Evolutionary conservation across 306 rosid genomes (phyloP).

Genomic region (Vigna mungo): DNA sequence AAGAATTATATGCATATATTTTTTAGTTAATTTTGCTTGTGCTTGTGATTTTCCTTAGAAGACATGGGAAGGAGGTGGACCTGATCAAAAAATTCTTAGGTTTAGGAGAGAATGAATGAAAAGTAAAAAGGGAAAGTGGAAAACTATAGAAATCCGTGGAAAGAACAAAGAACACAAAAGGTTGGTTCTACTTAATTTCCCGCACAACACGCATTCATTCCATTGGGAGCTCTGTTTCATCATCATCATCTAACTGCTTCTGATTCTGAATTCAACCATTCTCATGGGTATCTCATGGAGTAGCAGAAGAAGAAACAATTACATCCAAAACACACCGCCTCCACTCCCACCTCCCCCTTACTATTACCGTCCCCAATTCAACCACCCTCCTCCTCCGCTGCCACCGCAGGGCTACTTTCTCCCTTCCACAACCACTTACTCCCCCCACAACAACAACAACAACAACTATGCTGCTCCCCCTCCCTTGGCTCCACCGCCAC

Average conservation of each 20-base stretch:
- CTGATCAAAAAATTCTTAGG: too few relatives aligned
- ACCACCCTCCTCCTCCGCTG: conserved; percentile 48
- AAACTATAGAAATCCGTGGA: background rate
- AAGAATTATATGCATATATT: too few relatives aligned
- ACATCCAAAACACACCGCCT: conserved; percentile 47
- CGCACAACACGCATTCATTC: background rate
- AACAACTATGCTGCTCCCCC: conserved; percentile 42
- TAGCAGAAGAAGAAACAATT: conserved; percentile 63
- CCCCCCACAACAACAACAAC: conserved; percentile 11
- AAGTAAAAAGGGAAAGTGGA: background rate
- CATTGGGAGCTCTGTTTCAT: background rate
- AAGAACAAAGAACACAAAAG: background rate
- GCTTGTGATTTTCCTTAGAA: too few relatives aligned
- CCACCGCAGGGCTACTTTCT: conserved; percentile 51
- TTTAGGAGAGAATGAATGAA: background rate
- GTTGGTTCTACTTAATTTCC: conserved; percentile 4
- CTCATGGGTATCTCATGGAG: conserved; percentile 83
- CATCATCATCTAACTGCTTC: background rate
- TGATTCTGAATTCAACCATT: background rate
- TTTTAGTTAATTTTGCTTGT: too few relatives aligned
- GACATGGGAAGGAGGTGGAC: too few relatives aligned
- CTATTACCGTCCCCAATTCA: conserved; percentile 47
- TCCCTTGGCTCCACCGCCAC: conserved; percentile 5
- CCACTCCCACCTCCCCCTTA: conserved; percentile 50
- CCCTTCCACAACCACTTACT: conserved; percentile 43